A percentile compares a stretch with the other conserved stretches of the same genome.
phyloP scores from a whole-genome alignment of 2,329 filamentous ascomycete genomes.

The Fusarium sp. region DNA sequence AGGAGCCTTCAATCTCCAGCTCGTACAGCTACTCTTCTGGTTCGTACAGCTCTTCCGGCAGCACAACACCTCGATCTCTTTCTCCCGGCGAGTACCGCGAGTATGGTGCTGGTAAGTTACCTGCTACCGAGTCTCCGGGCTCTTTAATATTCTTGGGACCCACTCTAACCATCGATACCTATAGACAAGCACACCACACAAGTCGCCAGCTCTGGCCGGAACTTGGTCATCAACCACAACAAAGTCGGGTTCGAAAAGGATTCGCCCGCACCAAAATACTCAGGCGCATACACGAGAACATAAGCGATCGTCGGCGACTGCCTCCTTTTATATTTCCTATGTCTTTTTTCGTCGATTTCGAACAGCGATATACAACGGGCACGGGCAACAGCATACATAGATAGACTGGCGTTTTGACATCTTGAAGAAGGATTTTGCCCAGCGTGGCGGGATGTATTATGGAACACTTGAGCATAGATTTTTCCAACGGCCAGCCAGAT shows the following conservation, averaged over 20 bases:
- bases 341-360: conserved; percentile 14
- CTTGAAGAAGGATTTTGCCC: conserved; percentile 27
- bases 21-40: conserved; percentile 47
- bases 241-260: conserved; percentile 49
- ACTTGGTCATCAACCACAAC: conserved; percentile 53
- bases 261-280: conserved; percentile 51
- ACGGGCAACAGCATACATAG: conserved; percentile 29
- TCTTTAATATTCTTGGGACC: conserved; percentile 13
- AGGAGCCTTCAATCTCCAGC: conserved; percentile 49
- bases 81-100: conserved; percentile 51
- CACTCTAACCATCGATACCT: conserved; percentile 42
- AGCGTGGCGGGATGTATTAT: conserved; percentile 38
- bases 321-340: conserved; percentile 10
- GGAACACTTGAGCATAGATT: conserved; percentile 27
- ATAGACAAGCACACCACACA: conserved; percentile 47
- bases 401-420: conserved; percentile 40
- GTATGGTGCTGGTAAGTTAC: conserved; percentile 51
- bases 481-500: conserved; percentile 17
- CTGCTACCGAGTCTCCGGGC: conserved; percentile 19
- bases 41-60: conserved; percentile 47
- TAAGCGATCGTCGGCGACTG: not conserved
- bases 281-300: conserved; percentile 38
- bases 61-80: conserved; percentile 47
- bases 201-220: conserved; percentile 43
- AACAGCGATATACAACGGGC: conserved; percentile 37